phyloP scores from a whole-genome alignment of 2,329 filamentous ascomycete genomes.

The Penicillium sp. region DNA sequence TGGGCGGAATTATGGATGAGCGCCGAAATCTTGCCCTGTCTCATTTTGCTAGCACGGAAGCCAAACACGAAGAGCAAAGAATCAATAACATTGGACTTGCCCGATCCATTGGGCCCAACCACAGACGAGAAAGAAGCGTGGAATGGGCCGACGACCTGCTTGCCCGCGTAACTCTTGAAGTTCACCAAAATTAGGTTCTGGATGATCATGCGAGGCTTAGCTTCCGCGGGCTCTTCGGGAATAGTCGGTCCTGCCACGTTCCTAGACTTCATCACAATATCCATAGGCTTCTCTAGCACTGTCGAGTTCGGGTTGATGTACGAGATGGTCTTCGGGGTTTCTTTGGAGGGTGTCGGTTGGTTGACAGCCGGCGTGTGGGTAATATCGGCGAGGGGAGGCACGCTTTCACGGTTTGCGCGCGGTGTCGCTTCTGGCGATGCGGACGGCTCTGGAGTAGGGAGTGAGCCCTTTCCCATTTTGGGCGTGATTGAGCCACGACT shows the following conservation, averaged over 20 bases:
- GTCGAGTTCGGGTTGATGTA: conserved; percentile 75
- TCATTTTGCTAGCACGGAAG: conserved; percentile 98
- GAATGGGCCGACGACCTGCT: conserved; percentile 93
- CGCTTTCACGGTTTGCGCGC: conserved; percentile 41
- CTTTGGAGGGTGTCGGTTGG: conserved; percentile 50
- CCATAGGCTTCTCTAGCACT: conserved; percentile 83
- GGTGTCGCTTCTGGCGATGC: conserved; percentile 50
- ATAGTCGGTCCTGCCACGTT: conserved; percentile 59
- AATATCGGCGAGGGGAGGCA: conserved; percentile 69
- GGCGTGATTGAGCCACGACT: conserved; percentile 43
- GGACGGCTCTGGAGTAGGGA: conserved; percentile 52
- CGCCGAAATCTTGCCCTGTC: conserved; percentile 96
- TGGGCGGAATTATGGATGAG: conserved; percentile 95
- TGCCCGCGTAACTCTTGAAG: conserved; percentile 97
- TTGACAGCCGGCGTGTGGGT: conserved; percentile 64
- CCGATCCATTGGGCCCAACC: conserved; percentile 94
- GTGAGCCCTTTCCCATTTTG: conserved; percentile 40
- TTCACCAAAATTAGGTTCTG: conserved; percentile 89
- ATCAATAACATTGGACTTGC: conserved; percentile 98
- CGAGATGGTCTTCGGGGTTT: conserved; percentile 50
- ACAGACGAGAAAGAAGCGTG: conserved; percentile 97
- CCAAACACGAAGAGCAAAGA: conserved; percentile 98
- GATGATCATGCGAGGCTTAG: conserved; percentile 86
- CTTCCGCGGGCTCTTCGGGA: conserved; percentile 69
- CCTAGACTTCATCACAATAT: conserved; percentile 85